phyloP scores from a whole-genome alignment of 1,139 yeast genomes.

The Hansenula sp. region DNA sequence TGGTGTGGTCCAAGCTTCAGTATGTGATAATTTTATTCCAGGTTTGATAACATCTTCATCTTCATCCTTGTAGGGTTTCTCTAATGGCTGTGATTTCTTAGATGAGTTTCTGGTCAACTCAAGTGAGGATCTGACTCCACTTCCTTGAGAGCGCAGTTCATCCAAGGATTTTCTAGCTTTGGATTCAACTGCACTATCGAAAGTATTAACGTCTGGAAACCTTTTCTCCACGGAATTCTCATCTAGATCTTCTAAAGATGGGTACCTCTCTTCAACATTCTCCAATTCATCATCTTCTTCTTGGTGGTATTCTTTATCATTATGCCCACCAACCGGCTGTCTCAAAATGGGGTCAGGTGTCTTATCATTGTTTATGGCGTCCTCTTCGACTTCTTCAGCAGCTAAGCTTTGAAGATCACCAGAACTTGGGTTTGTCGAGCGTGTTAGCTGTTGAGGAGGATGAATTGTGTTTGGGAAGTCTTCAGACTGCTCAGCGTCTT shows the following conservation, averaged over 20 bases:
- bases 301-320: conserved; percentile 7
- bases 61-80: conserved; percentile 1
- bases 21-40: conserved; percentile 15
- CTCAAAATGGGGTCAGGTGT: background rate
- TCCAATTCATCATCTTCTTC: conserved; percentile 9
- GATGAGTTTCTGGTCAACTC: conserved; percentile 7
- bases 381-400: background rate
- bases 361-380: background rate
- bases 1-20: conserved; percentile 21
- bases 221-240: conserved; percentile 12
- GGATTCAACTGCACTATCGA: background rate
- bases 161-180: conserved; percentile 3
- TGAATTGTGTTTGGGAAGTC: conserved; percentile 3
- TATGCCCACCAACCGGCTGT: background rate
- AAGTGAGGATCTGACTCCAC: conserved; percentile 1
- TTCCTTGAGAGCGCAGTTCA: background rate
- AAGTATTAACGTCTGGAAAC: conserved; percentile 13
- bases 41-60: conserved; percentile 1
- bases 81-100: conserved; percentile 2
- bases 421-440: conserved; percentile 19
- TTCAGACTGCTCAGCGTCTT: no score
- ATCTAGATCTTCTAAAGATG: conserved; percentile 18
- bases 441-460: conserved; percentile 17
- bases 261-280: conserved; percentile 22
- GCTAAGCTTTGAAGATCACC: conserved; percentile 12